Base-by-base conservation (phyloP, 495 filamentous ascomycete species). In the Penicillium turbatum region DNA sequence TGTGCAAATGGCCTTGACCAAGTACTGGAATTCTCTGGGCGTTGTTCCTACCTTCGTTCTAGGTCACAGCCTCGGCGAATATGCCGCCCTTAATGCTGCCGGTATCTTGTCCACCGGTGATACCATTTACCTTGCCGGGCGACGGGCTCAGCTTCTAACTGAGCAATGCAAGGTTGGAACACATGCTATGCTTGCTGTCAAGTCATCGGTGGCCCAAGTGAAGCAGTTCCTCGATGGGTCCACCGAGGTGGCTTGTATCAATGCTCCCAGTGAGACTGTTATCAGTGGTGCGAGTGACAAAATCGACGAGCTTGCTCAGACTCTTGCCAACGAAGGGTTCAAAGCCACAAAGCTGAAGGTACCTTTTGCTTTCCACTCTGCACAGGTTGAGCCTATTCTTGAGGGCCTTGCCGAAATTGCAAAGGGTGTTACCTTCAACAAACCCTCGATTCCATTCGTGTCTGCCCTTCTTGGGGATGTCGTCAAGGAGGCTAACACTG, bases 21-120 rank as follows among this genome's bases (percentile, higher is more conserved):
- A 83, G 43, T 80, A 90, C 51, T 96, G 91, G 91, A 70, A 60
- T 17, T 85, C 88, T 7, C 86, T 89, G 79, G 91, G 88, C 32
- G 78, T 95, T 52, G 81, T 69, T 19, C 91, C 91, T 16, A 75
- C 79, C 46, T 86, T 84, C 35, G 88, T 95, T 2, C 74, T 96
- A 32, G 92, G 92, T 19, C 92, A 97, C 73, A 95, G 89, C 65
- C 61, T 85, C 11, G 91, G 91, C 52, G 91, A 96, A 66, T 96
- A 92, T 71, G 89, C 91, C 41, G 91, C 92, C 13, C 74, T 96
- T 2, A 79, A 92, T 61, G 83, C 86, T 31, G 83, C 90, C 15
- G 91, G 89, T 46, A 84, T 95, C 12, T 70, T 96, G 9, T 87
- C 86, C 8, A 86, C 82, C 29, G 83, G 81, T 56, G 90, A 95